These are phyloP conservation scores for Mycogone perniciosa DNA, from an alignment of 2,329 filamentous ascomycete genomes.

Conservation along the genomic window DNA sequence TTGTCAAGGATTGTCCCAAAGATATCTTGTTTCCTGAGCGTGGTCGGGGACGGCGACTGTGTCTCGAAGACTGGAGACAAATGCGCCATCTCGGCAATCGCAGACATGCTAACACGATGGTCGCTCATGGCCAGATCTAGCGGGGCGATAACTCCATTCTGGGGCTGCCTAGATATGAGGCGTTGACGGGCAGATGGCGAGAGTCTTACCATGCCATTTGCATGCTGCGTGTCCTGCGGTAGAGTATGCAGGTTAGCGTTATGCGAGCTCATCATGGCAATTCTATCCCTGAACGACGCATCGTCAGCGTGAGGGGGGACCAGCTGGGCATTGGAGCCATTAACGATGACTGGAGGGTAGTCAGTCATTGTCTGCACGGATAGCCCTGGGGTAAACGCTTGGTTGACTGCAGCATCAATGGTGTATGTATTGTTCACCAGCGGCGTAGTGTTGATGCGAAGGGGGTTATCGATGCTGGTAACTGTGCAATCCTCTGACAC, in stretches of 20 bases:
- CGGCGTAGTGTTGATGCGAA: slow-evolving; percentile 20
- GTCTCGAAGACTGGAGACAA: slow-evolving; percentile 71
- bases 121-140: slow-evolving; percentile 49
- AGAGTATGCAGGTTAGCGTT: slow-evolving; percentile 17
- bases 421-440: background rate
- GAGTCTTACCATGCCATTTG: slow-evolving; percentile 25
- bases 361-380: slow-evolving; percentile 19
- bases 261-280: slow-evolving; percentile 33
- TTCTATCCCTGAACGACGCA: slow-evolving; percentile 36
- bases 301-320: slow-evolving; percentile 25
- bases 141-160: slow-evolving; percentile 46
- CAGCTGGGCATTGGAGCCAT: slow-evolving; percentile 25
- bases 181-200: slow-evolving; percentile 32
- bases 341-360: slow-evolving; percentile 29
- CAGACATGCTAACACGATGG: slow-evolving; percentile 31
- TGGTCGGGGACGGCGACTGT: slow-evolving; percentile 63
- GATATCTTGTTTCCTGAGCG: slow-evolving; percentile 47
- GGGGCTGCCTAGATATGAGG: slow-evolving; percentile 35
- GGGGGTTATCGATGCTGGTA: slow-evolving; percentile 21
- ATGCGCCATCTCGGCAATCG: slow-evolving; percentile 38
- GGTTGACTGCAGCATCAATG: background rate
- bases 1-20: slow-evolving; percentile 17
- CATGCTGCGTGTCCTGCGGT: slow-evolving; percentile 24
- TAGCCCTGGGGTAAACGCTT: slow-evolving; percentile 6
- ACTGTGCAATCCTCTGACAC: slow-evolving; percentile 18